phyloP scores from a whole-genome alignment of 1,284 basidiomycete species.

The Athelia psychrophila region DNA sequence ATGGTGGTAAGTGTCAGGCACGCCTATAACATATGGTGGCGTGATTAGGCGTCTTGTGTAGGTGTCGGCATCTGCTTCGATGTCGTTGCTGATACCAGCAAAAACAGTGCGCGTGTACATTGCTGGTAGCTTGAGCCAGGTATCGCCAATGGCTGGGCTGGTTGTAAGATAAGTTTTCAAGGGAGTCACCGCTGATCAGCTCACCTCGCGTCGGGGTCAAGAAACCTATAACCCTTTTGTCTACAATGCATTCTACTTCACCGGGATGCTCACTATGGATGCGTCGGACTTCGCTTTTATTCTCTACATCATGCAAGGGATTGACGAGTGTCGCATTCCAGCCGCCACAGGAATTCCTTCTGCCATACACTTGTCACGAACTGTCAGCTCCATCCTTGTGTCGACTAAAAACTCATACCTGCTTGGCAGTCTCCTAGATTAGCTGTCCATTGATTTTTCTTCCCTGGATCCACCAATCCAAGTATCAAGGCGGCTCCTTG shows the following conservation, averaged over 20 bases:
- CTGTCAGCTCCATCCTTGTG: not conserved
- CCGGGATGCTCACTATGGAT: constrained; percentile 52
- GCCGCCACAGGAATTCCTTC: constrained; percentile 29
- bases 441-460: constrained; percentile 58
- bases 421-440: constrained; percentile 67
- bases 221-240: constrained; percentile 59
- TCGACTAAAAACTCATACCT: constrained; percentile 34
- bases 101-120: constrained; percentile 54
- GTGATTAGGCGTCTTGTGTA: constrained; percentile 48
- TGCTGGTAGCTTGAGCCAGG: constrained; percentile 58
- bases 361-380: constrained; percentile 43
- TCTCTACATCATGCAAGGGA: constrained; percentile 54
- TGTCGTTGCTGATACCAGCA: constrained; percentile 46
- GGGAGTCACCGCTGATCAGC: not conserved
- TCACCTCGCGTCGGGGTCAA: constrained; percentile 65
- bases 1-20: constrained; percentile 48
- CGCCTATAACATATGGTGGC: constrained; percentile 57
- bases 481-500: constrained; percentile 63
- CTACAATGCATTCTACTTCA: constrained; percentile 43
- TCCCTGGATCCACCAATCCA: constrained; percentile 49
- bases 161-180: constrained; percentile 7
- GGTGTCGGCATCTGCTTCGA: constrained; percentile 28
- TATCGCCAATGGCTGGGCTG: constrained; percentile 56
- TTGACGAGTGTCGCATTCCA: constrained; percentile 46
- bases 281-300: constrained; percentile 42